Evolutionary conservation across 768 basidiomycete species (phyloP), one percentile per base, ranked within the genome.

Genomic region (Amanita jacksonii): DNA sequence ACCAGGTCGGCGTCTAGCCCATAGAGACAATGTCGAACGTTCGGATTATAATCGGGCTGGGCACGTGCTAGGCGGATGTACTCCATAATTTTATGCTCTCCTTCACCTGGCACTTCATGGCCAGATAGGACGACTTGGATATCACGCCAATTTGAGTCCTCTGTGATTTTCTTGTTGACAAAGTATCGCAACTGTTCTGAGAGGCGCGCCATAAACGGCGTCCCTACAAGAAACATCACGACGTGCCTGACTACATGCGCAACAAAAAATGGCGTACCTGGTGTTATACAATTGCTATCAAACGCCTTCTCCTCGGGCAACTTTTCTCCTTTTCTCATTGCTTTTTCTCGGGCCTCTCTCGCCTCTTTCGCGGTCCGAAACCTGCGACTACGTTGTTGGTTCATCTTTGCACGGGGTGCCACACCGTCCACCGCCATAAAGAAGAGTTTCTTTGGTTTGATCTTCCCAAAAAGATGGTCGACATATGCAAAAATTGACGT

Each of bases 81-180:
- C 61, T 97, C 96, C 87, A 98, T 97, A 53, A 99, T 93, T 72
- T 99, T 99, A 76, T 99, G 96, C 60, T 99, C 96, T 48, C 96
- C 96, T 64, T 99, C 96, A 52, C 96, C 96, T 0, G 96, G 96
- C 3, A 97, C 93, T 54, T 99, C 94, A 61, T 98, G 92, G 8
- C 96, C 96, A 22, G 90, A 94, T 28, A 99, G 70, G 30, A 99
- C 87, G 16, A 98, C 91, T 56, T 91, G 73, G 32, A 98, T 79
- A 44, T 83, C 76, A 47, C 88, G 71, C 96, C 96, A 99, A 60
- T 92, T 83, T 2, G 96, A 77, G 62, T 99, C 96, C 59, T 99
- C 96, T 0, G 82, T 78, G 24, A 98, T 94, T 73, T 98, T 94
- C 76, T 98, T 98, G 64, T 91, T 91, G 51, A 99, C 73, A 53